Conservation (phyloP, 768 basidiomycete genomes). For the Suillus brevipes region DNA sequence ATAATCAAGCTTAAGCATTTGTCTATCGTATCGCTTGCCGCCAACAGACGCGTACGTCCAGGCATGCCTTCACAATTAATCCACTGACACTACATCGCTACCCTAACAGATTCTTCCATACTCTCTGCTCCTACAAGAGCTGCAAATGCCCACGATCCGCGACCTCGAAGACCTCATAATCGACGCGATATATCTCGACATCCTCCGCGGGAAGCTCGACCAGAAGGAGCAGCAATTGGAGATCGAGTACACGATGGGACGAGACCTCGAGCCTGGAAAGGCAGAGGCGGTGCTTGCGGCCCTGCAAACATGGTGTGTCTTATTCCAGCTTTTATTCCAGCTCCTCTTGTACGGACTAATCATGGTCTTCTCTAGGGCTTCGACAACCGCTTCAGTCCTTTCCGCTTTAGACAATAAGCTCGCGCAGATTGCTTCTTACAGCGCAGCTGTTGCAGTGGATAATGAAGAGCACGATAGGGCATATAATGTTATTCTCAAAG, state of each 20-base stretch:
- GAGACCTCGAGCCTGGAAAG: slow-evolving; percentile 83
- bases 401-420: slow-evolving; percentile 73
- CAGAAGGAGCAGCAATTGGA: slow-evolving; percentile 89
- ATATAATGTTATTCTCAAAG: slow-evolving; percentile 56
- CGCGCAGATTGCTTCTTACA: slow-evolving; percentile 47
- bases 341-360: slow-evolving; percentile 9
- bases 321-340: not conserved
- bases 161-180: slow-evolving; percentile 97
- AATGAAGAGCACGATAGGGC: slow-evolving; percentile 56
- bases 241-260: slow-evolving; percentile 89
- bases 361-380: slow-evolving; percentile 49
- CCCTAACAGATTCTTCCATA: slow-evolving; percentile 76
- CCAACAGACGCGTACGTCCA: slow-evolving; percentile 66
- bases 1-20: slow-evolving; percentile 90
- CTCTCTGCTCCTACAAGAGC: slow-evolving; percentile 59
- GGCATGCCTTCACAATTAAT: slow-evolving; percentile 3
- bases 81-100: slow-evolving; percentile 2
- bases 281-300: slow-evolving; percentile 60
- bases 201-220: slow-evolving; percentile 89
- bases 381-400: slow-evolving; percentile 70
- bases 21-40: slow-evolving; percentile 82
- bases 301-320: slow-evolving; percentile 63
- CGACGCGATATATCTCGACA: slow-evolving; percentile 90
- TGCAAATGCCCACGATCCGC: slow-evolving; percentile 79
- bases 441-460: slow-evolving; percentile 38